Evolutionary conservation across 202 grass and related monocot species (phyloP), one percentile per base, ranked within the genome.

Genomic region (Eragrostis tef): DNA sequence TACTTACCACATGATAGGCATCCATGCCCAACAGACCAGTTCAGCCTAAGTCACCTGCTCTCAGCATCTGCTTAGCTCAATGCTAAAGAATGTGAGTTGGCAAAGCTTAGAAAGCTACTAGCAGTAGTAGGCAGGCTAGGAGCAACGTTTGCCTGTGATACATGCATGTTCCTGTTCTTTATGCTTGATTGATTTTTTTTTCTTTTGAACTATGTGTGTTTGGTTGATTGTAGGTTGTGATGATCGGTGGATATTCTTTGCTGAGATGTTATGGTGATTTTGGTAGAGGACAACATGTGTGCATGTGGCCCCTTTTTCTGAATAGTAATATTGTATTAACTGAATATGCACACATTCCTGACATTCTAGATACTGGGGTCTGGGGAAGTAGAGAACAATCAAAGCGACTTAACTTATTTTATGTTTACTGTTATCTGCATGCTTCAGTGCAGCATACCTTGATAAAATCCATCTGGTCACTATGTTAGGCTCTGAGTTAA

Each of bases 41-140:
- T 79, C 63, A 46, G 67, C 45, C 81, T 54, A 79, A 79, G 68
- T 67, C 74, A 90, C 80, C 88, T 86, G 86, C 70, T 75, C 70
- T 86, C 51, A 79, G 79, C 85, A 75, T 86, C 79, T 83, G 84
- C 84, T 86, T 83, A 83, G 73, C 72, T 56, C 79, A 53, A 31
- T 63, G 78, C 78, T 62, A 42, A 71, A 53, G 63, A 79, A 74
- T 64, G 63, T 80, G 88, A 66, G 84, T 71, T 90, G 88, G 54
- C 79, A 71, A 64, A 77, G 54, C 70, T 72, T 9, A 53, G 45
- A 79, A 82, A 86, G 71, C 29, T 63, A 69, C 7, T 44, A 25
- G 9, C 56, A 45, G 34, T 7, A 43, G 64, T 31, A 67, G 60
- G 75, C 43, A 50, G 60, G 24, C 2, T 25, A 22, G 24, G 26